Base-by-base conservation (phyloP, 2,329 filamentous ascomycete genomes). In the Ambrosiella xylebori region DNA sequence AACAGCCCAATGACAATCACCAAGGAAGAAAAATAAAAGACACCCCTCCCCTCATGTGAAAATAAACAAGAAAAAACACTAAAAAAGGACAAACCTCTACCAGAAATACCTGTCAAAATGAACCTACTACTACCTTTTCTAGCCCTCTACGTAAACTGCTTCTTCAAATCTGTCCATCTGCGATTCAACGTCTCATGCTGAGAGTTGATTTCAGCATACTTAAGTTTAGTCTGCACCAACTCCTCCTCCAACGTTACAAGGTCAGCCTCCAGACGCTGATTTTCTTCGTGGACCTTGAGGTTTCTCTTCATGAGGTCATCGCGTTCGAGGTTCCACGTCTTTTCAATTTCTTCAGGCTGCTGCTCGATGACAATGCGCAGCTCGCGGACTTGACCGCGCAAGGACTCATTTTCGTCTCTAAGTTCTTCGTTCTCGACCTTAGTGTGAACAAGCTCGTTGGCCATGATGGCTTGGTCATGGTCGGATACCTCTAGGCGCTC, bases 371-470 rank as follows among this genome's bases (percentile, higher is more conserved):
- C 84, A 52, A 82, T 80, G 66, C 87, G 84, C 60, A 98, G 75
- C 70, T 96, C 90, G 58, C 80, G 79, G 17, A 95, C 88, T 68
- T 96, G 88, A 8, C 85, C 83, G 67, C 82, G 86, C 63, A 97
- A 74, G 53, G 82, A 86, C 69, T 98, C 93, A 64, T 95, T 96
- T 68, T 89, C 80, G 65, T 98, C 93, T 51, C 81, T 81, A 44
- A 98, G 74, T 66, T 88, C 85, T 66, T 95, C 86, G 64, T 97
- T 97, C 66, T 95, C 85, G 3, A 98, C 88, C 70, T 97, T 96
- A 47, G 88, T 85, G 63, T 85, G 85, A 39, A 98, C 89, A 49
- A 98, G 76, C 65, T 97, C 88, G 0, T 88, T 95, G 0, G 91
- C 91, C 60, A 97, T 79, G 55, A 86, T 82, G 1, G 95, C 86